phyloP scores from a whole-genome alignment of 345 rosid genomes.

The Citrus maxima region DNA sequence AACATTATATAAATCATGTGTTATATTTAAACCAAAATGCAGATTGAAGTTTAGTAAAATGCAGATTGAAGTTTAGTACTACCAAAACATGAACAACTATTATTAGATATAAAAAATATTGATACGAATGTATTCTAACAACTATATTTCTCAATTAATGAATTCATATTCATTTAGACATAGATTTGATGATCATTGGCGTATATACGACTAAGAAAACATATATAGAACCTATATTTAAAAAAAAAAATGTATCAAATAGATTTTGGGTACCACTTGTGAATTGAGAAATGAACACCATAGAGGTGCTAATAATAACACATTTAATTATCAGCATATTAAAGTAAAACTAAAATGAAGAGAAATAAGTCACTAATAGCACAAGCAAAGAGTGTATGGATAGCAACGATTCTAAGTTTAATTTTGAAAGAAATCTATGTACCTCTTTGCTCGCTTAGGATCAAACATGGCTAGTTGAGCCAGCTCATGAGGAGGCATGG shows the following conservation, averaged over 20 bases:
- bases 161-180: neutral
- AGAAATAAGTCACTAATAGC: neutral
- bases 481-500: constrained; percentile 6
- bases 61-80: neutral
- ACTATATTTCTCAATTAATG: neutral
- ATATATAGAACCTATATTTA: neutral
- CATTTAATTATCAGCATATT: too few species aligned
- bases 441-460: constrained; percentile 27
- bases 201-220: too few species aligned
- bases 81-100: neutral
- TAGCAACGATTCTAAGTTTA: neutral
- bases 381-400: neutral
- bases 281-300: neutral
- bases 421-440: neutral
- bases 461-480: constrained; percentile 5
- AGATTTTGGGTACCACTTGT: neutral
- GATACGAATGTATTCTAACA: neutral
- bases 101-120: neutral
- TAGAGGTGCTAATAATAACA: neutral
- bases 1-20: neutral
- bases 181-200: neutral
- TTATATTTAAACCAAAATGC: neutral
- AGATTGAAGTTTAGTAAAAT: neutral
- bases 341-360: too few species aligned
- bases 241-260: neutral